Evolutionary conservation across 2,329 filamentous ascomycete genomes (phyloP).

Genomic region (Lachnellula arida): DNA sequence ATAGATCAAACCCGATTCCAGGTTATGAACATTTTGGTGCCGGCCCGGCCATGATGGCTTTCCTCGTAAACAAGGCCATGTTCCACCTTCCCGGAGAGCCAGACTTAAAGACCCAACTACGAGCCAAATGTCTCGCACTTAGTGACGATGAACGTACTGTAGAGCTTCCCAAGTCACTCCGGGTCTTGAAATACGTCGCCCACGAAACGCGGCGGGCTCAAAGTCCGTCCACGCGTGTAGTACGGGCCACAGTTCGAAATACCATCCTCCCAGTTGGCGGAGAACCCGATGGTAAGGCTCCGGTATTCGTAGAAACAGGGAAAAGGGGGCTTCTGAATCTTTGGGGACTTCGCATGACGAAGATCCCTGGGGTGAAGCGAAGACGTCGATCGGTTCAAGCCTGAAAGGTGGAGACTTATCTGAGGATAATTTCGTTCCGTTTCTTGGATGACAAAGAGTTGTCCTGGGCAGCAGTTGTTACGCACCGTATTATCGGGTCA

Average conservation of each 20-base stretch:
- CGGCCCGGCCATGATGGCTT: background rate
- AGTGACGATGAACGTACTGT: background rate
- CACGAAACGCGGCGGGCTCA: background rate
- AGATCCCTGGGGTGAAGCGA: background rate
- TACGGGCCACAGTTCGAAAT: background rate
- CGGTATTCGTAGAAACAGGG: background rate
- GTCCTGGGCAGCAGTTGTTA: too few relatives aligned
- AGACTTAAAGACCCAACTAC: slow-evolving; percentile 1
- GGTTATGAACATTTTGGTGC: slow-evolving; percentile 2
- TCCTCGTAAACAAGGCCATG: slow-evolving; percentile 1
- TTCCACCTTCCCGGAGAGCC: slow-evolving; percentile 2
- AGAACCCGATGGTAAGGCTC: background rate
- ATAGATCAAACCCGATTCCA: background rate
- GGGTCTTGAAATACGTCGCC: background rate
- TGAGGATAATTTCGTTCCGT: background rate
- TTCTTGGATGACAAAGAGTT: background rate
- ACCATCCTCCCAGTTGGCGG: background rate
- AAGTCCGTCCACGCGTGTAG: background rate
- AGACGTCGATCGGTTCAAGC: background rate
- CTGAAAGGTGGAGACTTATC: background rate
- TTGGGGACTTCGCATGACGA: background rate
- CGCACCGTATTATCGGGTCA: background rate
- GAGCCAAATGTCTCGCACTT: background rate
- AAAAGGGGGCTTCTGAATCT: background rate
- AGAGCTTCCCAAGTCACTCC: background rate